These are phyloP conservation scores for Ambrosia hybrid DNA, from an alignment of 140 eudicot genomes.

Conservation along the genomic window DNA sequence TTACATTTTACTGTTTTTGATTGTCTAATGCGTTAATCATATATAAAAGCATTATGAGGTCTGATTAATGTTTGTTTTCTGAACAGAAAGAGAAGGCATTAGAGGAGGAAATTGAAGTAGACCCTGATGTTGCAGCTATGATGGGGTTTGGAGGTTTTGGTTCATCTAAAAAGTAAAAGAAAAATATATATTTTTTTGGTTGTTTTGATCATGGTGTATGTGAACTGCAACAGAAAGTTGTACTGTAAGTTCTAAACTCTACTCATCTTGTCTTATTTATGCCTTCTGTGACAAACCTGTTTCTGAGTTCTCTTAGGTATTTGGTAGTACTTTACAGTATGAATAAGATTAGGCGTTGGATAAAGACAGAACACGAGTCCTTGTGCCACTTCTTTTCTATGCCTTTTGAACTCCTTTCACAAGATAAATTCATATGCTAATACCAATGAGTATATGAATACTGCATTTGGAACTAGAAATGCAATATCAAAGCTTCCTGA, in stretches of 20 bases:
- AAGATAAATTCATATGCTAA: too few relatives aligned
- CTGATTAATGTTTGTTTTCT: constrained; percentile 12
- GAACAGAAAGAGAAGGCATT: constrained; percentile 84
- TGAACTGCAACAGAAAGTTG: constrained; percentile 4
- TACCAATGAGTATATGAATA: too few relatives aligned
- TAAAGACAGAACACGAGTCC: too few relatives aligned
- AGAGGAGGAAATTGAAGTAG: constrained; percentile 81
- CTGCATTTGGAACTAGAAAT: too few relatives aligned
- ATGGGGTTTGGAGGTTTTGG: constrained; percentile 98
- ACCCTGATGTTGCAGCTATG: constrained; percentile 94
- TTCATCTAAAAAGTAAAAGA: constrained; percentile 54
- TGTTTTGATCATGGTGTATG: constrained; percentile 8
- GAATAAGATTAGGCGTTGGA: too few relatives aligned
- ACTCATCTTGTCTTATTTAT: constrained; percentile 1
- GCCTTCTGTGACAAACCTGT: too few relatives aligned
- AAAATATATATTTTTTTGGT: not conserved
- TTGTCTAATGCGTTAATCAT: too few relatives aligned
- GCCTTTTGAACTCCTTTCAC: too few relatives aligned
- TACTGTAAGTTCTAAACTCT: constrained; percentile 8
- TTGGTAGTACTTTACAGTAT: too few relatives aligned
- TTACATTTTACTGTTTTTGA: not conserved
- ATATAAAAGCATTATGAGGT: not conserved
- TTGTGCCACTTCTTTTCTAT: too few relatives aligned
- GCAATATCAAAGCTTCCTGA: too few relatives aligned
- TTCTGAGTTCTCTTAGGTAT: too few relatives aligned